Evolutionary conservation across 495 filamentous ascomycete genomes (phyloP), one percentile per base, ranked within the genome.

Genomic region (Aspergillus ostianus): DNA sequence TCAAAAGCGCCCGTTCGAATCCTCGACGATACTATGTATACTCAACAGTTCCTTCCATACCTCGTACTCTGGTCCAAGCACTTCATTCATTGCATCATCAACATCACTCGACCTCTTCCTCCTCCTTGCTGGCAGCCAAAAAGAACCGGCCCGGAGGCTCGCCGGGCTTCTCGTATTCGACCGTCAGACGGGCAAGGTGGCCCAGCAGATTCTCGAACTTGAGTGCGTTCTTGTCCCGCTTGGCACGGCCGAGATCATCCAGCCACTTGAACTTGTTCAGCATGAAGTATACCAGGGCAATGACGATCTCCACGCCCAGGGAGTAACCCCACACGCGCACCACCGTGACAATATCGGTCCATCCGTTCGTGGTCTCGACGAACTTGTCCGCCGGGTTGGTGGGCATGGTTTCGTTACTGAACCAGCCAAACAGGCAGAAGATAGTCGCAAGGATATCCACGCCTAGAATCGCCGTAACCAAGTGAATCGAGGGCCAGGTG

Each of bases 271-370:
- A 82, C 60, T 80, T 75, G 72, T 89, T 90, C 64, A 92, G 77
- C 57, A 85, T 74, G 73, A 82, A 88, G 75, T 92, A 91, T 56
- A 89, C 83, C 62, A 92, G 83, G 41, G 89, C 88, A 63, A 90
- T 87, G 62, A 91, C 82, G 61, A 91, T 86, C 61, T 85, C 87
- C 58, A 90, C 87, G 59, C 83, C 87, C 53, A 91, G 85, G 3
- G 86, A 88, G 74, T 85, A 91, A 15, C 77, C 79, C 89, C 89
- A 92, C 59, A 92, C 78, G n/a, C 89, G 82, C 19, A 91, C 86
- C 2, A 89, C 87, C 30, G 89, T 91, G 55, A 92, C 88, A 61
- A 92, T 84, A 67, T 86, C 84, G 18, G 85, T 88, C 76, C 83
- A 84, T 50, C 89, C 88, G 62, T 90, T 84, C 4, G 46, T 57